Base-by-base conservation (phyloP, 192 early-diverging fungal species). In the Coemansia sp. region DNA sequence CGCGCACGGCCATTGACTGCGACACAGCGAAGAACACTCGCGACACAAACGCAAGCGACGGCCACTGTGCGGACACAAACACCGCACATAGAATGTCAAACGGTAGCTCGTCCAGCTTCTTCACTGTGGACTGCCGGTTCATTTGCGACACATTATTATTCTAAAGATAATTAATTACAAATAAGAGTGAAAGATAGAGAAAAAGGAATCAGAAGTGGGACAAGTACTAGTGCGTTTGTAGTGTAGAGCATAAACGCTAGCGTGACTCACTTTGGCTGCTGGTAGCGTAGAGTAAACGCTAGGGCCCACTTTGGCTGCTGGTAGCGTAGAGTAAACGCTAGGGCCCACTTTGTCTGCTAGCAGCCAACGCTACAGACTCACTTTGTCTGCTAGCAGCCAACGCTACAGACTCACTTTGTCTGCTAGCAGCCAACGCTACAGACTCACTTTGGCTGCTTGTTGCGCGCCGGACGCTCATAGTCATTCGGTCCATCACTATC, bases 21-120 rank as follows among this genome's bases (percentile, higher is more conserved):
- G 79, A 82, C 31, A 62, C 79, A 6, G 45, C 48, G 56, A 66
- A 25, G 56, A 82, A 75, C 8, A 26, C 57, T 2, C 74, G 67
- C 60, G 79, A 76, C 39, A 77, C 70, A 1, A 43, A 35, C 11
- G 66, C 70, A 16, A 82, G 79, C 51, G 74, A 61, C 61, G 79
- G 79, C 73, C 74, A 73, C 65, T 82, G 79, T 57, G 79, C 79
- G 14, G 49, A 49, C 45, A 82, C 74, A n/a, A 82, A 82, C 7
- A 82, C 67, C n/a, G 22, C 41, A 65, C 74, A 68, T 19, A 82
- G 68, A 10, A 82, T 60, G 57, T 82, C 79, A 37, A 77, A 69
- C 49, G 79, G 79, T 70, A 82, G 70, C 59, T 43, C 43, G 61
- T 67, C 78, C 51, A 72, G 38, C 51, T 35, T 35, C 31, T 35